phyloP scores from a whole-genome alignment of 106 monocot genomes.

The Agapanthus africanus region DNA sequence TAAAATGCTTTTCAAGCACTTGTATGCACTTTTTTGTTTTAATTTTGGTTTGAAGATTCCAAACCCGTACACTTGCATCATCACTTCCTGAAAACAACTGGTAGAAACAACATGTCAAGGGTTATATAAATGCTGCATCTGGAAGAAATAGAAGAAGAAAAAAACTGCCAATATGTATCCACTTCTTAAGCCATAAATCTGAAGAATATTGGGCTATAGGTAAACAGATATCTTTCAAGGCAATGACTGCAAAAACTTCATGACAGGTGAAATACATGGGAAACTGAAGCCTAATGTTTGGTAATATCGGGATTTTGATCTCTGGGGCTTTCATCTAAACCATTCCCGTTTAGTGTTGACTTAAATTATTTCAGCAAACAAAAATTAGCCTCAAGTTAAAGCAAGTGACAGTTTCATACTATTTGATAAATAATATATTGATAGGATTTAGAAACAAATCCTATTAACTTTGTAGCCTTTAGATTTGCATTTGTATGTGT shows the following conservation, averaged over 20 bases:
- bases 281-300: background rate
- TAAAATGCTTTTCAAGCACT: constrained; percentile 72
- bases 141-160: background rate
- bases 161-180: background rate
- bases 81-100: constrained; percentile 96
- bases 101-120: constrained; percentile 10
- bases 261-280: background rate
- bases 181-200: background rate
- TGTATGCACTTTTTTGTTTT: constrained; percentile 72
- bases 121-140: constrained; percentile 7
- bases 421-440: too few relatives aligned
- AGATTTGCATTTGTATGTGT: too few relatives aligned
- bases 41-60: constrained; percentile 82
- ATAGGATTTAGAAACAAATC: too few relatives aligned
- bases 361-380: background rate
- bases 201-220: background rate
- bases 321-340: background rate
- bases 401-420: too few relatives aligned
- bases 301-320: background rate
- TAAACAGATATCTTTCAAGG: background rate
- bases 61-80: constrained; percentile 72
- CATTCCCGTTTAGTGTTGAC: background rate
- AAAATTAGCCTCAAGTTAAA: background rate
- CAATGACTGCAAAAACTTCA: background rate
- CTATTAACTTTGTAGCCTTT: too few relatives aligned